Conservation (phyloP, 73 alveolate species). For the Breviolum minutum region DNA sequence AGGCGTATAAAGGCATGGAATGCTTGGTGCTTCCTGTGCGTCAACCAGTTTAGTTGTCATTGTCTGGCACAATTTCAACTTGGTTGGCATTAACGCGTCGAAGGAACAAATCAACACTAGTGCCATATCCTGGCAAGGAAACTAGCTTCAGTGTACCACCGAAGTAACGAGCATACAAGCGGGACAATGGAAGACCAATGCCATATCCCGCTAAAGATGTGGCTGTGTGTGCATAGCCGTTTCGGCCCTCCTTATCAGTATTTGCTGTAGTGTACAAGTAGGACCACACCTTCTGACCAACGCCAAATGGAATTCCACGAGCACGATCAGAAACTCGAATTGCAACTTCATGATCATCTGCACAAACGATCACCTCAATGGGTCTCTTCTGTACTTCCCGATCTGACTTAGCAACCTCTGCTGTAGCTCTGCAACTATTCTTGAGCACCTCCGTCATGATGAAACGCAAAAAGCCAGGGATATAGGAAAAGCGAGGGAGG, state of each 20-base stretch:
- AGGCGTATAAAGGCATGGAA: neutral
- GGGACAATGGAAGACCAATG: constrained; percentile 95
- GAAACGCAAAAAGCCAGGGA: constrained; percentile 92
- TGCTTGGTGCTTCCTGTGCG: neutral
- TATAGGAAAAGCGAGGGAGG: constrained; percentile 55
- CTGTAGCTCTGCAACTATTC: constrained; percentile 92
- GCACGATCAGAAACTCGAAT: constrained; percentile 92
- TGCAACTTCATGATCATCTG: constrained; percentile 91
- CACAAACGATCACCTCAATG: constrained; percentile 81
- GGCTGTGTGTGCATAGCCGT: constrained; percentile 20
- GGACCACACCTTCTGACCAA: constrained; percentile 65
- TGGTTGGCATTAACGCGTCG: constrained; percentile 85
- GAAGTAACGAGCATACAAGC: constrained; percentile 96
- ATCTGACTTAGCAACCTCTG: constrained; percentile 52
- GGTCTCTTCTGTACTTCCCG: constrained; percentile 92
- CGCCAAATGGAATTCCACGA: constrained; percentile 89
- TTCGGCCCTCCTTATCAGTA: neutral
- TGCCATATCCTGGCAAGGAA: constrained; percentile 95
- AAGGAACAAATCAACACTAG: constrained; percentile 95
- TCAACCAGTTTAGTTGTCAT: constrained; percentile 14
- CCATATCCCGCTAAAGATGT: constrained; percentile 96
- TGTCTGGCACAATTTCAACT: constrained; percentile 63
- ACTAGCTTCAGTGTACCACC: constrained; percentile 95
- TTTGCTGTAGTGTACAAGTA: constrained; percentile 86
- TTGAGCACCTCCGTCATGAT: constrained; percentile 93